Base-by-base conservation (phyloP, 805 yeast species). In the Schwanniomyces yamadae region DNA sequence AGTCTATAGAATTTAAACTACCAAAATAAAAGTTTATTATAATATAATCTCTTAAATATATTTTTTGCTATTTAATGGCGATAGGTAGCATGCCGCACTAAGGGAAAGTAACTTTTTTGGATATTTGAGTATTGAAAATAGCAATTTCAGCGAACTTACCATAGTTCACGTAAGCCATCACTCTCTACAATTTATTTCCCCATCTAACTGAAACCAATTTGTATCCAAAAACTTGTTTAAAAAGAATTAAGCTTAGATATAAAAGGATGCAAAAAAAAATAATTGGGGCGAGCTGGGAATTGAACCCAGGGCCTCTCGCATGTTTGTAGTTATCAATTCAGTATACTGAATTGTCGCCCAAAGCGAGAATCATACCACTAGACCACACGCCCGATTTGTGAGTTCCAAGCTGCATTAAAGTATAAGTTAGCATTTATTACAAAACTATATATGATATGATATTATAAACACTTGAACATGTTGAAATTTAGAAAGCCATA, bases 221-320 rank as follows among this genome's bases (percentile, higher is more conserved):
- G n/a, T n/a, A n/a, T n/a, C n/a, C n/a, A n/a, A n/a, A n/a, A n/a
- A n/a, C n/a, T n/a, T n/a, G n/a, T n/a, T n/a, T n/a, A n/a, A n/a
- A n/a, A n/a, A n/a, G n/a, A n/a, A n/a, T n/a, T 11, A 6, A 23
- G n/a, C 10, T 7, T 23, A 23, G n/a, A 12, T 13, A 26, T 13
- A 6, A 12, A 5, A 12, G 11, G 18, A 16, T 16, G 8, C 23
- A 23, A 18, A 34, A 41, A 31, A 34, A 42, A 48, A 39, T 22
- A 35, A 44, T 23, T 24, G 66, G 66, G 67, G 66, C 64, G 54
- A 50, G 55, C 76, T 66, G 77, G 76, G 76, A 71, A 70, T 71
- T 70, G 77, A 71, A 71, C 77, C 77, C 77, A 66, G 77, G 78
- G 75, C 77, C 77, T 71, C 77, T 70, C 76, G 73, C 77, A 72